Base-by-base conservation (phyloP, 2,329 filamentous ascomycete species). In the Xylaria hypoxylon region DNA sequence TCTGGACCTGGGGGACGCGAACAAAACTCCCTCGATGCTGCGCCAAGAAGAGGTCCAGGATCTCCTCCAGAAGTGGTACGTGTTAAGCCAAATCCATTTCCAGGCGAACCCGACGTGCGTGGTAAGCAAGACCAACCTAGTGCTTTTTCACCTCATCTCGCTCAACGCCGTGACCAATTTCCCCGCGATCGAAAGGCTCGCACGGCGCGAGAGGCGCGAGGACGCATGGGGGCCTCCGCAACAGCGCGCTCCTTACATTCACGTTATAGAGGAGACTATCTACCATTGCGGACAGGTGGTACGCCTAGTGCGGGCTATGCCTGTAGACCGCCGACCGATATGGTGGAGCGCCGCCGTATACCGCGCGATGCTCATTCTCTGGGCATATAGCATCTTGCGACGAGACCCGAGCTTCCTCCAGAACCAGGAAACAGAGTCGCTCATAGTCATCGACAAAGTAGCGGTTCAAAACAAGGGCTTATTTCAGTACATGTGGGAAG, bases 321-420 rank as follows among this genome's bases (percentile, higher is more conserved):
- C 87, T 2, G 79, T 80, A 33, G 85, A 87, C 55, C 82, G 86
- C 2, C 85, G 89, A 24, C 90, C 90, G 5, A 86, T 84, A 42
- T 93, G 90, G 90, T 92, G 90, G 90, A 81, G 88, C n/a, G 86
- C 84, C 1, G 90, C 89, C 2, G 80, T 92, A 45, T 92, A 92
- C 75, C 87, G 90, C n/a, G 89, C 85, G 1, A 84, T 84, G 3
- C 79, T 91, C 62, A 84, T 89, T 45, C 79, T 90, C 2, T 91
- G 88, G 89, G 82, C 85, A 2, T 87, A 90, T 70, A 86, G 87
- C 70, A 77, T 90, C 62, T 81, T 80, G 5, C 82, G 83, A 64
- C 81, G 85, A 65, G 84, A 88, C 64, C 74, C 69, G 28, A 76
- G 71, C 69, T 79, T 81, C 69, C 77, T 79, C 65, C 74, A 74